phyloP scores from a whole-genome alignment of 805 yeast species.

The Teunomyces barrocoloradensis region DNA sequence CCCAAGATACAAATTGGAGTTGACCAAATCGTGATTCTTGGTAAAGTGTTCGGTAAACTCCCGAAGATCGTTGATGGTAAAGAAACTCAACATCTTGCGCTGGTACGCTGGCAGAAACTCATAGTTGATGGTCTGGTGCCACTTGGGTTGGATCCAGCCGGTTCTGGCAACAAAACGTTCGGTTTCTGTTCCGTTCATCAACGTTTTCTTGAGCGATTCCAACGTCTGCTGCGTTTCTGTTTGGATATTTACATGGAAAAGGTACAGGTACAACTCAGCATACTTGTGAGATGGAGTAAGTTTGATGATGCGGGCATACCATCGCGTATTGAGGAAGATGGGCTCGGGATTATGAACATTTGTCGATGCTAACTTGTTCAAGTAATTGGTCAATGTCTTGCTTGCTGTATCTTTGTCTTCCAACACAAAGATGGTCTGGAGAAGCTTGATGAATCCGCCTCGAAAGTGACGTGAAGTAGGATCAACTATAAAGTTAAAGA shows the following conservation, averaged over 20 bases:
- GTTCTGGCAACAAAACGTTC: slow-evolving; percentile 36
- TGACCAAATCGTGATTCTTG: slow-evolving; percentile 25
- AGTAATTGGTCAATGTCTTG: slow-evolving; percentile 23
- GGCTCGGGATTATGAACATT: slow-evolving; percentile 21
- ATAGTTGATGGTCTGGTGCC: slow-evolving; percentile 32
- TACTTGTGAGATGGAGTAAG: slow-evolving; percentile 15
- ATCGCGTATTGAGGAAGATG: slow-evolving; percentile 14
- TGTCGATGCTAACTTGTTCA: slow-evolving; percentile 23
- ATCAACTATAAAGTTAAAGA: slow-evolving; percentile 24
- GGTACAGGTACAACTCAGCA: slow-evolving; percentile 25
- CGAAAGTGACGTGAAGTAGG: slow-evolving; percentile 19
- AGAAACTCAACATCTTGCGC: slow-evolving; percentile 31
- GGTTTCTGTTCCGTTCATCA: slow-evolving; percentile 27
- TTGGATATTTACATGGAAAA: slow-evolving; percentile 33
- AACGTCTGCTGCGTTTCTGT: slow-evolving; percentile 16
- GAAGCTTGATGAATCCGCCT: slow-evolving; percentile 14
- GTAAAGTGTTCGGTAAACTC: slow-evolving; percentile 22
- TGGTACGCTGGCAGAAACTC: slow-evolving; percentile 16
- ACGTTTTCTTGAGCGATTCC: slow-evolving; percentile 18
- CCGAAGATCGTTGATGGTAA: slow-evolving; percentile 25
- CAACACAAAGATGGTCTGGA: slow-evolving; percentile 13
- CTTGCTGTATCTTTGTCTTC: slow-evolving; percentile 11
- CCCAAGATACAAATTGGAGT: slow-evolving; percentile 33
- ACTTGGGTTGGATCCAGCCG: slow-evolving; percentile 33
- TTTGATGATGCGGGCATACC: slow-evolving; percentile 17